phyloP scores from a whole-genome alignment of 768 basidiomycete genomes.

The Suillus americanus region DNA sequence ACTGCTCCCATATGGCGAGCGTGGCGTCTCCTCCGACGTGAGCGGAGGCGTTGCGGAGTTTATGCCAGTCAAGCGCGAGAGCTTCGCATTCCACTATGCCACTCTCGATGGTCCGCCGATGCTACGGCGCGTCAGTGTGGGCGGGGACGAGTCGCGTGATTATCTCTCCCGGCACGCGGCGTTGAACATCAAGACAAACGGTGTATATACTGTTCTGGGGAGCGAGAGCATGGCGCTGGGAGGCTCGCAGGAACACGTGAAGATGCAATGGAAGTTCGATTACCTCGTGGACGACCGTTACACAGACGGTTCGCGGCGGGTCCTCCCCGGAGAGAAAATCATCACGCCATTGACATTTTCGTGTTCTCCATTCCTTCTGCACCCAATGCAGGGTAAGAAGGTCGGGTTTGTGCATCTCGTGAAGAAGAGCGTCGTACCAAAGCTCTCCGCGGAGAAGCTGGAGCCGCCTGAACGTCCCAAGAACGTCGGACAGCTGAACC shows the following conservation, averaged over 20 bases:
- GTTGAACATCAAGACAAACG: conserved; percentile 65
- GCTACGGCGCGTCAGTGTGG: conserved; percentile 67
- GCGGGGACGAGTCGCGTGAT: conserved; percentile 67
- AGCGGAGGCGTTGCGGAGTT: conserved; percentile 61
- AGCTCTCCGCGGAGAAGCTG: conserved; percentile 61
- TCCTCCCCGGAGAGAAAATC: conserved; percentile 64
- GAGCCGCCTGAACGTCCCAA: conserved; percentile 38
- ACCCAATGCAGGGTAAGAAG: conserved; percentile 64
- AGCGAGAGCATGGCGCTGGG: conserved; percentile 44
- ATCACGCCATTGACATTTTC: conserved; percentile 73
- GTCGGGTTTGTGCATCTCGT: conserved; percentile 68
- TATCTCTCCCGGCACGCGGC: conserved; percentile 76
- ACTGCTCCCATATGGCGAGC: conserved; percentile 23
- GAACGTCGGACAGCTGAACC: neutral
- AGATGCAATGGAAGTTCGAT: conserved; percentile 74
- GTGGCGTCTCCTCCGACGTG: conserved; percentile 30
- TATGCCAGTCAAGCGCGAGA: conserved; percentile 54
- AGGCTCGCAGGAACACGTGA: conserved; percentile 29
- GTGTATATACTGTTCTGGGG: conserved; percentile 74
- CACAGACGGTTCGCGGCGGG: conserved; percentile 43
- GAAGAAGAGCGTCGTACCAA: conserved; percentile 67
- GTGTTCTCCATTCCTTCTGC: conserved; percentile 65
- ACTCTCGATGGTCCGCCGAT: conserved; percentile 65
- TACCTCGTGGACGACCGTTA: conserved; percentile 70
- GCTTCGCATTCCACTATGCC: conserved; percentile 72